Evolutionary conservation across 2,329 filamentous ascomycete genomes (phyloP), one percentile per base, ranked within the genome.

Genomic region (Claviceps fusiformis): DNA sequence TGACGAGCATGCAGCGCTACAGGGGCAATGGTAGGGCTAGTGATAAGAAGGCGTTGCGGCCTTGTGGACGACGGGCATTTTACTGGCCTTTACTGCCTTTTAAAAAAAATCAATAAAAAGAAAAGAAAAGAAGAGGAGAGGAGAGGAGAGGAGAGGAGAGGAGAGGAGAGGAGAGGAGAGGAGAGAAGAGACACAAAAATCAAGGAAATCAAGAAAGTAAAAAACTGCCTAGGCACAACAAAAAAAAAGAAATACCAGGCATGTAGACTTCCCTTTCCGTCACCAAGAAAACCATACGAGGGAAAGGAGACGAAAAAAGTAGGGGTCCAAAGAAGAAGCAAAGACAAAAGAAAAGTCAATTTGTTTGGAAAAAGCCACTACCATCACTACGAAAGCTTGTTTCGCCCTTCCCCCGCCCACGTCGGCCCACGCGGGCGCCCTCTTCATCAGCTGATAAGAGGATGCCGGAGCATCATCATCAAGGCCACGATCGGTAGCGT

Each of bases 1-100:
- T 58, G 9, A 29, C 59, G 44, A 56, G 50, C 4, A 56, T 59
- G 50, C 54, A 55, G 15, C 47, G 59, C 31, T 59, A 60, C 35
- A 55, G 41, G n/a, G 51, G 54, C 47, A 56, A 45, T n/a, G 43
- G 19, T n/a, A 29, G 2, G 17, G 44, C 19, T 10, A 27, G 24
- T 46, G 24, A 13, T 10, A 27, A 55, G 31, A n/a, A 0, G 35
- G 4, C 4, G 7, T 29, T n/a, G 33, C 50, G 24, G 49, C 19
- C 31, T 13, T 53, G 27, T 53, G 53, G 46, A 24, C n/a, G 44
- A 29, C 11, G 11, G 43, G 7, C n/a, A 10, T 19, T 24, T 24
- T 45, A 45, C 43, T 45, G 43, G 3, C 8, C 10, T 33, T 33
- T 33, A 33, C 31, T 33, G 31, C 31, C 31, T 19, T 19, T 19